Evolutionary conservation across 2,329 filamentous ascomycete species (phyloP).

Genomic region (Xenosphaeropsis pyriputrescens): DNA sequence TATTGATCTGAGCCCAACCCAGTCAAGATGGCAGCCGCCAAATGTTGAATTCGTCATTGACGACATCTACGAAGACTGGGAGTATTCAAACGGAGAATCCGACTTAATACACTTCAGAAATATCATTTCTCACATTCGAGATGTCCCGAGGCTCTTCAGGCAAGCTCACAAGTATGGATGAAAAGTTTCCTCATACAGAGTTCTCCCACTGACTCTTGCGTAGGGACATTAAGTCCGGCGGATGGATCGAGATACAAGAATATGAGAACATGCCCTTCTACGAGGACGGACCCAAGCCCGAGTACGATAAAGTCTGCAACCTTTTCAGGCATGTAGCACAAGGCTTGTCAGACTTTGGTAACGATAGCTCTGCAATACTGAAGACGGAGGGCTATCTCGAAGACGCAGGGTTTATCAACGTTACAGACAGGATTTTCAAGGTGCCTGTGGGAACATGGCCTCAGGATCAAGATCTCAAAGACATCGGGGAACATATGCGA

Average conservation of each 20-base stretch:
- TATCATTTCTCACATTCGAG: background rate
- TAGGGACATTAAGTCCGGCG: too few relatives aligned
- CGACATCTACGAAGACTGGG: background rate
- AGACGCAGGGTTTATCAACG: background rate
- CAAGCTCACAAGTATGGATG: background rate
- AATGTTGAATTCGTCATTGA: background rate
- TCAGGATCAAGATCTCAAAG: background rate
- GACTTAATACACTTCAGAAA: background rate
- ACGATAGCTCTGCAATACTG: too few relatives aligned
- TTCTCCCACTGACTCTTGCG: too few relatives aligned
- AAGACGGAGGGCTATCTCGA: too few relatives aligned
- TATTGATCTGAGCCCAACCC: slow-evolving; percentile 26
- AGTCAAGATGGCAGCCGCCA: slow-evolving; percentile 11
- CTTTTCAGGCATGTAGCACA: too few relatives aligned
- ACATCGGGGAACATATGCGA: background rate
- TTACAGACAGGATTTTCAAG: background rate
- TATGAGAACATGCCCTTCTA: too few relatives aligned
- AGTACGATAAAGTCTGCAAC: too few relatives aligned
- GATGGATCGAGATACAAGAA: too few relatives aligned
- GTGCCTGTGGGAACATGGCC: background rate
- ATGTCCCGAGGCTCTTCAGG: background rate
- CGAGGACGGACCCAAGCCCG: too few relatives aligned
- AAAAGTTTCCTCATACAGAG: too few relatives aligned
- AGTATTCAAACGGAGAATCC: background rate
- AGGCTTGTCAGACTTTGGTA: too few relatives aligned